Percentiles rank a stretch among this genome's conserved stretches.
These are phyloP conservation scores for Crithidia fasciculata DNA, from an alignment of 208 protist genomes.

Conservation along the genomic window DNA sequence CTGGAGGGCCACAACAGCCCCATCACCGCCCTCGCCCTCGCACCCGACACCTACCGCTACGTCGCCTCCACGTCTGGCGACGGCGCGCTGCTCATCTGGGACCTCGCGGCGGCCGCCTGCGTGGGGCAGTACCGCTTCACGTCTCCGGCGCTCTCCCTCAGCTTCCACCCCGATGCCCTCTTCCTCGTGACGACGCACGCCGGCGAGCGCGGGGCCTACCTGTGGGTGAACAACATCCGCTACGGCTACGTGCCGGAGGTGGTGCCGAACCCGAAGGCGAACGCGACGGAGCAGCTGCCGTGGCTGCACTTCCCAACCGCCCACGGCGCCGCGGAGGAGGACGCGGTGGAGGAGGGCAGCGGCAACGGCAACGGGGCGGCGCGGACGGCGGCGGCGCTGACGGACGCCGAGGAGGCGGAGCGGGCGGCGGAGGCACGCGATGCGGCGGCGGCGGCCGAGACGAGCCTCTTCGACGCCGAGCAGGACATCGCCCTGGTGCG, in stretches of 20 bases:
- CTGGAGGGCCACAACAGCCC: conserved; percentile 81
- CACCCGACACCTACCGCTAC: conserved; percentile 78
- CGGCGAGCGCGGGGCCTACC: conserved; percentile 80
- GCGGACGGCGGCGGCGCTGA: conserved; percentile 6
- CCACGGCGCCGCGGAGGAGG: conserved; percentile 63
- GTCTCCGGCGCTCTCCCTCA: conserved; percentile 76
- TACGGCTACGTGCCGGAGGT: conserved; percentile 90
- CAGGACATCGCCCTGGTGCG: conserved; percentile 67
- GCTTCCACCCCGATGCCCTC: conserved; percentile 85
- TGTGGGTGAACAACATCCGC: conserved; percentile 91
- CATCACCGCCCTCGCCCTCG: conserved; percentile 81
- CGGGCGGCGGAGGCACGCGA: conserved; percentile 29
- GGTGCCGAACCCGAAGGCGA: conserved; percentile 47
- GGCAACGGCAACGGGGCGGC: conserved; percentile 2
- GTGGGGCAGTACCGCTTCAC: conserved; percentile 85
- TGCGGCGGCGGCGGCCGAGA: conserved; percentile 37
- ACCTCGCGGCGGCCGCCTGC: conserved; percentile 82
- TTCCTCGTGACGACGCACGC: conserved; percentile 88
- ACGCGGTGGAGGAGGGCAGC: conserved; percentile 29
- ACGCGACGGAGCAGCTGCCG: conserved; percentile 52
- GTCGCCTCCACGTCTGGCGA: conserved; percentile 77
- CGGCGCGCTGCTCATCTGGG: conserved; percentile 81
- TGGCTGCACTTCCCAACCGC: conserved; percentile 82
- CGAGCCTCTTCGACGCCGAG: conserved; percentile 69
- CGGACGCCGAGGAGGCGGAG: conserved; percentile 31